A percentile compares a stretch with the other conserved stretches of the same genome.
Evolutionary conservation across 2,329 filamentous ascomycete species (phyloP).

Genomic region (Colletotrichum caudatum): DNA sequence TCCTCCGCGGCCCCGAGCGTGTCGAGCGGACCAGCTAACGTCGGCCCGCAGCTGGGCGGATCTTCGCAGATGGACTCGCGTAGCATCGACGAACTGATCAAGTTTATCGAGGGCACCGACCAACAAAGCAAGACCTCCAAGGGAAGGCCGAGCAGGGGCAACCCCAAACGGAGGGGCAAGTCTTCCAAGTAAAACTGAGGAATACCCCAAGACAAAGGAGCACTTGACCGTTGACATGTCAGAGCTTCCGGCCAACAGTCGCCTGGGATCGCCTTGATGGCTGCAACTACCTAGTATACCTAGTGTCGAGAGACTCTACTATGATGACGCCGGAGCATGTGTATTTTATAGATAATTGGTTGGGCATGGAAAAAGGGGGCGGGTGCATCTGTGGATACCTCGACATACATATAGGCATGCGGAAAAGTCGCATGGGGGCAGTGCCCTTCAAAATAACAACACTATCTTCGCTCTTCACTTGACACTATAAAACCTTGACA

Average conservation of each 20-base stretch:
- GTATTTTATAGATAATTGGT: constrained; percentile 29
- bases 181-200: constrained; percentile 32
- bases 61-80: constrained; percentile 73
- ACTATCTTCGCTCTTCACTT: constrained; percentile 35
- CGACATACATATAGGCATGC: constrained; percentile 14
- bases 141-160: constrained; percentile 66
- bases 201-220: not conserved
- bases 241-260: not conserved
- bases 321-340: constrained; percentile 19
- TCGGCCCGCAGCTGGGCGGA: constrained; percentile 41
- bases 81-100: constrained; percentile 92
- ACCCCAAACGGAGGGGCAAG: constrained; percentile 66
- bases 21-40: constrained; percentile 41
- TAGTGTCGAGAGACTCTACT: not conserved
- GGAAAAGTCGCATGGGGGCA: constrained; percentile 18
- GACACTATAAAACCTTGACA: not conserved
- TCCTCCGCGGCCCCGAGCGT: constrained; percentile 46
- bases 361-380: constrained; percentile 6
- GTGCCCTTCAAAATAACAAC: constrained; percentile 27
- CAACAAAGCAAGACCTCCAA: constrained; percentile 64
- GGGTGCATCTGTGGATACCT: constrained; percentile 25
- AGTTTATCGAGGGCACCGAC: constrained; percentile 88
- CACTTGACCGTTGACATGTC: not conserved
- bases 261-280: not conserved
- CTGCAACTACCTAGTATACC: not conserved